Percentiles rank a stretch among this genome's conserved stretches.
phyloP scores from a whole-genome alignment of 2,329 filamentous ascomycete genomes.

The Pseudofabraea citricarpa region DNA sequence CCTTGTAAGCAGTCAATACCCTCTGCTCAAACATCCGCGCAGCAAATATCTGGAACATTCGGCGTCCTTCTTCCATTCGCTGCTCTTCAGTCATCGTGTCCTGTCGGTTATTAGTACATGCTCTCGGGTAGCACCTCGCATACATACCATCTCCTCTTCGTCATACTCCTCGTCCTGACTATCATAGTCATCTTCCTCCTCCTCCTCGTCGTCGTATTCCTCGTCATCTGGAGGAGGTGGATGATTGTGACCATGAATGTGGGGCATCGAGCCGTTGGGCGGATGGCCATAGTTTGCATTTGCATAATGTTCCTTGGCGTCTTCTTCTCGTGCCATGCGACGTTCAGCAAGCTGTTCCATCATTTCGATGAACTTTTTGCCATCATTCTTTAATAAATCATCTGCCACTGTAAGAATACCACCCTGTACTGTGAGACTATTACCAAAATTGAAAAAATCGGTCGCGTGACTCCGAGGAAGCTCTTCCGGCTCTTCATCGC shows the following conservation, averaged over 20 bases:
- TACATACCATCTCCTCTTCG: slow-evolving; percentile 68
- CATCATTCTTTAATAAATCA: slow-evolving; percentile 97
- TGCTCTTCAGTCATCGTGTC: slow-evolving; percentile 97
- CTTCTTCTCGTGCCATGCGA: slow-evolving; percentile 93
- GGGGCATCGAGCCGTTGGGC: slow-evolving; percentile 49
- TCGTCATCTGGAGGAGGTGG: slow-evolving; percentile 69
- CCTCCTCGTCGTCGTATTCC: slow-evolving; percentile 64
- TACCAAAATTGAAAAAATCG: slow-evolving; percentile 97
- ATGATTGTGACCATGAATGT: slow-evolving; percentile 58
- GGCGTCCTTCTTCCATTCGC: slow-evolving; percentile 95
- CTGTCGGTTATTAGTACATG: slow-evolving; percentile 46
- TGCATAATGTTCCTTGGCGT: slow-evolving; percentile 63
- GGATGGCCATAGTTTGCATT: slow-evolving; percentile 53
- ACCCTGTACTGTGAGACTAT: slow-evolving; percentile 93
- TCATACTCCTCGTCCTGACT: slow-evolving; percentile 63
- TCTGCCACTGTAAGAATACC: slow-evolving; percentile 98
- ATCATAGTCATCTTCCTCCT: slow-evolving; percentile 57
- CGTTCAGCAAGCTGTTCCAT: slow-evolving; percentile 99
- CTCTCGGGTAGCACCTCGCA: slow-evolving; percentile 16
- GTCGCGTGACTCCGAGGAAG: slow-evolving; percentile 63
- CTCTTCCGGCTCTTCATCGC: slow-evolving; percentile 59
- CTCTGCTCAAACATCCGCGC: slow-evolving; percentile 99
- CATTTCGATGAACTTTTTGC: slow-evolving; percentile 99
- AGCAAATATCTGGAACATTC: slow-evolving; percentile 99
- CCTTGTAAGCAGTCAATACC: slow-evolving; percentile 93